Percentiles rank a stretch among this genome's conserved stretches.
These are phyloP conservation scores for Collybia nuda DNA, from an alignment of 768 basidiomycete species.

Conservation along the genomic window DNA sequence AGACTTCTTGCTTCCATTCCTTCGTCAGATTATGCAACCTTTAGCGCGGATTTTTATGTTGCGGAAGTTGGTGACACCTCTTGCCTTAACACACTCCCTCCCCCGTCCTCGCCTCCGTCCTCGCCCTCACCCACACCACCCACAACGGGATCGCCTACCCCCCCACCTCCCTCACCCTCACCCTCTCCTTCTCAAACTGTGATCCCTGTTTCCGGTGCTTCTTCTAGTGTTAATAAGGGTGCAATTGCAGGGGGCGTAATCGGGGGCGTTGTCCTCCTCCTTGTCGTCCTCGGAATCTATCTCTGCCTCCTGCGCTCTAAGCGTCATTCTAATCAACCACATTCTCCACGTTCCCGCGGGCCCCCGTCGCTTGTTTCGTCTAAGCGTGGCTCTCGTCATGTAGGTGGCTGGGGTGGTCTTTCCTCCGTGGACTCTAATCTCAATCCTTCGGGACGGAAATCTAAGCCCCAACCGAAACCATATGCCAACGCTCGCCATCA, in stretches of 20 bases:
- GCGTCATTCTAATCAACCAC: no score
- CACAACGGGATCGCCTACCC: slow-evolving; percentile 33
- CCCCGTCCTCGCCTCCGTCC: slow-evolving; percentile 7
- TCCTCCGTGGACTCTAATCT: slow-evolving; percentile 15
- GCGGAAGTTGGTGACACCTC: slow-evolving; percentile 52
- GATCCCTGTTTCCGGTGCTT: slow-evolving; percentile 19
- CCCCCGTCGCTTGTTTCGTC: no score
- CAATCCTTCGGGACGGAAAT: not conserved
- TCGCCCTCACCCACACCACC: slow-evolving; percentile 32
- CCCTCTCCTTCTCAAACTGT: slow-evolving; percentile 8
- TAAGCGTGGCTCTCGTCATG: no score
- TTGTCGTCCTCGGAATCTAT: slow-evolving; percentile 29
- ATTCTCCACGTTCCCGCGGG: no score
- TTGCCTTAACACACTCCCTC: slow-evolving; percentile 20
- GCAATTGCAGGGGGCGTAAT: slow-evolving; percentile 35
- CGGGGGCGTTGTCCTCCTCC: slow-evolving; percentile 40
- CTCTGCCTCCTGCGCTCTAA: slow-evolving; percentile 13
- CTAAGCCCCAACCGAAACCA: slow-evolving; percentile 1
- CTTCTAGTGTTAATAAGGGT: slow-evolving; percentile 32
- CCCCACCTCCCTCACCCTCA: slow-evolving; percentile 15
- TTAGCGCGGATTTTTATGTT: slow-evolving; percentile 45
- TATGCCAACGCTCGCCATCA: slow-evolving; percentile 3
- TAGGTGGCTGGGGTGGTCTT: slow-evolving; percentile 17
- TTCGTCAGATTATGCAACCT: slow-evolving; percentile 2
- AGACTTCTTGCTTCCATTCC: no score